Evolutionary conservation across 208 protist genomes (phyloP), one percentile per base, ranked within the genome.

Genomic region (Strigomonas culicis): DNA sequence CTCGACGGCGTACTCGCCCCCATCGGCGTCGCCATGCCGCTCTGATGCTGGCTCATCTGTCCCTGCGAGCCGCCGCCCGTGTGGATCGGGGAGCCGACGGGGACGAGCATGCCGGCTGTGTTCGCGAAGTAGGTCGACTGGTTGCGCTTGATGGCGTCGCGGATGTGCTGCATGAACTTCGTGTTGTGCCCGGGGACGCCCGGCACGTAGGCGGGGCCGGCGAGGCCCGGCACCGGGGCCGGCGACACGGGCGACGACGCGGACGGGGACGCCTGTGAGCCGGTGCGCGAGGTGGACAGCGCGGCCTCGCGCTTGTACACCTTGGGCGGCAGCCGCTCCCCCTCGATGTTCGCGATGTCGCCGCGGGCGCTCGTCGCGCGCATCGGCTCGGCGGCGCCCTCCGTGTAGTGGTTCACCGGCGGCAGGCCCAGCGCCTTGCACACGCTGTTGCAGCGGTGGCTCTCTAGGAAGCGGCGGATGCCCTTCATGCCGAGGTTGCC

Each of bases 401-500:
- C 46, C 10, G 4, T 27, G 39, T 4, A 24, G 39, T 22, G 30
- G 53, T 4, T 36, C 21, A 88, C 36, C 6, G 66, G 66, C 1
- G 79, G 80, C 1, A 97, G 71, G 30, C 74, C 73, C 25, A 94
- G 56, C 28, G 59, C 64, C 17, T 61, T 52, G 74, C 92, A 97
- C 47, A 97, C 80, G 32, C 66, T 65, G 72, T 96, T 96, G 74
- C 92, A 97, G 34, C 70, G 66, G 72, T 97, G 92, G 34, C 70
- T 86, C 36, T 66, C 64, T 7, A 94, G 50, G 66, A 96, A 97
- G 22, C 72, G 74, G 0, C 60, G 59, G 27, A 95, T 94, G 41
- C 90, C 92, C 51, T 86, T 77, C 30, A 52, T 43, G 10, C 88
- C 90, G 11, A 95, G 62, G 65, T 97, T 93, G n/a, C 88, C 90